Percentiles rank a stretch among this genome's conserved stretches.
Conservation (phyloP, 2,329 filamentous ascomycete genomes). For the Curvularia hawaiiensis region DNA sequence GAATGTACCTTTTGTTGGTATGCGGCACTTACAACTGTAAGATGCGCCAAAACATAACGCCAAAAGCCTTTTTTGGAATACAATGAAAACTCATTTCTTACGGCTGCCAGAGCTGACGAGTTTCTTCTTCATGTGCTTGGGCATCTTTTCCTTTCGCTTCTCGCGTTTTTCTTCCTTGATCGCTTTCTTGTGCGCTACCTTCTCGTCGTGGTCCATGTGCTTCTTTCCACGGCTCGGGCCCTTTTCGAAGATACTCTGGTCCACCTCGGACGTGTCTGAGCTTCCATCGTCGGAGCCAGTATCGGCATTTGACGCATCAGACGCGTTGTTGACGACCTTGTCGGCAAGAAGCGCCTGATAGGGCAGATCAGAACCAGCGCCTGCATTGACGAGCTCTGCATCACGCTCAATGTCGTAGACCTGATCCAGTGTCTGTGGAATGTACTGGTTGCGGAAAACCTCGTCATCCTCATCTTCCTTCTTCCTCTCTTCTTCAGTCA, state of each 20-base stretch:
- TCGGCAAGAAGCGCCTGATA: conserved; percentile 85
- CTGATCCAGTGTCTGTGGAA: conserved; percentile 92
- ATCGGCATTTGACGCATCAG: conserved; percentile 50
- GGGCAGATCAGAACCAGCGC: conserved; percentile 76
- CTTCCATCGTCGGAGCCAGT: conserved; percentile 26
- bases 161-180: conserved; percentile 97
- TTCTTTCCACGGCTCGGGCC: conserved; percentile 49
- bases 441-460: conserved; percentile 95
- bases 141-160: conserved; percentile 93
- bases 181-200: conserved; percentile 84
- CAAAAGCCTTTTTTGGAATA: background rate
- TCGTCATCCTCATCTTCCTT: conserved; percentile 80
- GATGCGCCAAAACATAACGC: background rate
- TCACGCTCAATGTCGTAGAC: conserved; percentile 97
- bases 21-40: background rate
- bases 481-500: conserved; percentile 56
- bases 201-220: conserved; percentile 90
- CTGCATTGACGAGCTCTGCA: conserved; percentile 74
- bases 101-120: conserved; percentile 68
- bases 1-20: background rate
- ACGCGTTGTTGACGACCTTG: conserved; percentile 54
- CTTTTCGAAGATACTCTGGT: conserved; percentile 44
- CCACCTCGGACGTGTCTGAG: conserved; percentile 32
- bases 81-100: conserved; percentile 59
- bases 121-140: conserved; percentile 94